Base-by-base conservation (phyloP, 495 filamentous ascomycete species). In the Lasiosphaeria ovina region DNA sequence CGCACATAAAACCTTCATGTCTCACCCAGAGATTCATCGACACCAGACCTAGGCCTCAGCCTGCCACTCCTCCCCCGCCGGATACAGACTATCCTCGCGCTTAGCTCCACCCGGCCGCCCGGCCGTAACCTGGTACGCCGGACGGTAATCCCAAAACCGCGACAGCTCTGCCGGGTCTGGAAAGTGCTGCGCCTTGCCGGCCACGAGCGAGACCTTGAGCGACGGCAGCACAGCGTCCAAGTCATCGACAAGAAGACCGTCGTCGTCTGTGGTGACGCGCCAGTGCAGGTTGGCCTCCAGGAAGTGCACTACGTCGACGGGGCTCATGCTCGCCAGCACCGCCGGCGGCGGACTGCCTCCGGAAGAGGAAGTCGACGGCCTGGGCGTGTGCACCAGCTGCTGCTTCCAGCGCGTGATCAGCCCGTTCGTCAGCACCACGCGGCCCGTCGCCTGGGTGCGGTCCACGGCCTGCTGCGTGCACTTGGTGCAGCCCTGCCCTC, bases 381-480 rank as follows among this genome's bases (percentile, higher is more conserved):
- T 33, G 32, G 53, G 53, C 7, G 53, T 55, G 17, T 55, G 53
- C 53, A 42, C 35, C n/a, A 55, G 36, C 53, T 8, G 14, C 12
- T 42, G 12, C 53, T 55, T 55, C 53, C 53, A 55, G 33, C 53
- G 16, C 8, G 53, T 55, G 35, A 55, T 55, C 35, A 55, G 53
- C 34, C 32, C 35, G 35, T 55, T 55, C 3, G 53, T 44, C 0
- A 55, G 4, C 53, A 44, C 53, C 35, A 44, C 17, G 17, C 35
- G 7, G 33, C 36, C 53, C 53, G 53, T 31, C 53, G 53, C 34
- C 35, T 16, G 3, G 3, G 17, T 35, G 1, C 31, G n/a, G 3
- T 38, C 35, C n/a, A 8, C 35, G 14, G 34, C 53, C 53, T 55
- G 36, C 34, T n/a, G 3, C 14, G n/a, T 8, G 53, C 53, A 55